A percentile compares a stretch with the other conserved stretches of the same genome.
Evolutionary conservation across 306 rosid genomes (phyloP).

Genomic region (Mimosa bimucronata): DNA sequence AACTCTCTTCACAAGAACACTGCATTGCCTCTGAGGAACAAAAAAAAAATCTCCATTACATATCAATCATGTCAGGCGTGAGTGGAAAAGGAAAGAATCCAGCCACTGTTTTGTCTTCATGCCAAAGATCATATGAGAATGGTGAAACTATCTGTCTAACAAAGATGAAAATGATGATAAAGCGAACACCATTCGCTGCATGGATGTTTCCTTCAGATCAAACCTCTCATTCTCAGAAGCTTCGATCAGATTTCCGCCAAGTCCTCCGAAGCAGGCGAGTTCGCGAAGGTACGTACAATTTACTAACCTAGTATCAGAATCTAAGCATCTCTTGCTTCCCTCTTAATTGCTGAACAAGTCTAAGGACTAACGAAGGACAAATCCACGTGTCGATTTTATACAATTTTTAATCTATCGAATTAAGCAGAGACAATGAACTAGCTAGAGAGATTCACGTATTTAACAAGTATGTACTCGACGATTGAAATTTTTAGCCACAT

Average conservation of each 20-base stretch:
- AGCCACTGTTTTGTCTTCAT: neutral
- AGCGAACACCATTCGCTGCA: conserved; percentile 8
- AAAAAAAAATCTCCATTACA: no score
- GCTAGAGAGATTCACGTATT: neutral
- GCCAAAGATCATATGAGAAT: conserved; percentile 20
- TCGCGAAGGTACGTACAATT: conserved; percentile 45
- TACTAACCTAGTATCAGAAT: neutral
- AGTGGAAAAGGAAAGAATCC: neutral
- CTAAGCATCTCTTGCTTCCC: neutral
- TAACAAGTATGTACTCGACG: no score
- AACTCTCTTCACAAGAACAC: neutral
- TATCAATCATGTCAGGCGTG: neutral
- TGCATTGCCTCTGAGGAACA: neutral
- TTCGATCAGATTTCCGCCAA: conserved; percentile 59
- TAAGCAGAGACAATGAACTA: neutral
- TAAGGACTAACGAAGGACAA: neutral
- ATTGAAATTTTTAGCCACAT: neutral
- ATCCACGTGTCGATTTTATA: neutral
- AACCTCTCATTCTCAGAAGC: conserved; percentile 42
- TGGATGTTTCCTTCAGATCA: conserved; percentile 42
- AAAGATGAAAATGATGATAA: conserved; percentile 24
- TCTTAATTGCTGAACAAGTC: neutral
- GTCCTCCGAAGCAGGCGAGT: conserved; percentile 58
- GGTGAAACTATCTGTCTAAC: conserved; percentile 26
- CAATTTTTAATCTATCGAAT: neutral